Evolutionary conservation across 495 filamentous ascomycete species (phyloP).

Genomic region (Penicillium canescens): DNA sequence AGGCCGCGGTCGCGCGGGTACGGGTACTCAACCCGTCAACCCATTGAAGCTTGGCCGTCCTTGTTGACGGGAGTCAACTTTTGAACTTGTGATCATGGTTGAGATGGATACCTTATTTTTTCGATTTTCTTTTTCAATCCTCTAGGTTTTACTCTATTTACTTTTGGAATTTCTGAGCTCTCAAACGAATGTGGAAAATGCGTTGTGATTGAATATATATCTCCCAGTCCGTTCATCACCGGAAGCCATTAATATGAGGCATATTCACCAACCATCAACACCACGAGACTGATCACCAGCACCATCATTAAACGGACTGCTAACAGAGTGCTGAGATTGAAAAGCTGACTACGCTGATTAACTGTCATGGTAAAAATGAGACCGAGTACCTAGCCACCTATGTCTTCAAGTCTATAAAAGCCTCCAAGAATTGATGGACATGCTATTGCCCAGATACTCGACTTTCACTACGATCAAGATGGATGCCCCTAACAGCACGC

Average conservation of each 20-base stretch:
- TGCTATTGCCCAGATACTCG: background rate
- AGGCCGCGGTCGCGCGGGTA: background rate
- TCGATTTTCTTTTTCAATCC: background rate
- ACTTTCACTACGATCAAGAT: background rate
- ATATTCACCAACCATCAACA: background rate
- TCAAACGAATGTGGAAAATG: slow-evolving; percentile 4
- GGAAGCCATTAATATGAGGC: background rate
- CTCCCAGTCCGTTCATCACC: background rate
- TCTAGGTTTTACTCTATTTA: background rate
- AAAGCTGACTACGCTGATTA: too few species aligned
- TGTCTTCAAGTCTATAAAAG: background rate
- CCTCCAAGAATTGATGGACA: background rate
- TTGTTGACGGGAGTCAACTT: slow-evolving; percentile 1
- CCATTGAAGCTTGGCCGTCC: slow-evolving; percentile 4
- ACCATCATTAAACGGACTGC: background rate
- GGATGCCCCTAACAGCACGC: background rate
- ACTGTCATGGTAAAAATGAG: background rate
- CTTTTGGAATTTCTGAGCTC: background rate
- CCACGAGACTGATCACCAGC: background rate
- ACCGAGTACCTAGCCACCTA: background rate
- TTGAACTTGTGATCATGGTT: background rate
- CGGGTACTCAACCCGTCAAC: slow-evolving; percentile 4
- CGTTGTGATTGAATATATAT: slow-evolving; percentile 3
- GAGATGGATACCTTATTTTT: too few species aligned
- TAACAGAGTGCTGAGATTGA: too few species aligned